Evolutionary conservation across 345 rosid species (phyloP), one percentile per base, ranked within the genome.

Genomic region (Salix brachista): DNA sequence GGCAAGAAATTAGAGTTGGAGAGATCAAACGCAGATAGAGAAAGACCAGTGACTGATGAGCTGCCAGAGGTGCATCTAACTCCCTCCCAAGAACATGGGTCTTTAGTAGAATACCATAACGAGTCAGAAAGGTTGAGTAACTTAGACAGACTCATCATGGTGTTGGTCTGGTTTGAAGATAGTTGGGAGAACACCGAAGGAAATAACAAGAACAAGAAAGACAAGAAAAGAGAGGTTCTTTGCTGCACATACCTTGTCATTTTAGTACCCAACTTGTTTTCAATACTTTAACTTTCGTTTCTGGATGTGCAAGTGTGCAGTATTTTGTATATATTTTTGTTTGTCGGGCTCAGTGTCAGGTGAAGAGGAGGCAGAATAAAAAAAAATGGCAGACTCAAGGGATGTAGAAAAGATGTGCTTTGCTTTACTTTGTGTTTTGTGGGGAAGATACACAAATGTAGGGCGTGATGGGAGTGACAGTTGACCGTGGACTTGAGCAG

Each of bases 31-130:
- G 81, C 83, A 70, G 80, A 79, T 44, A 92, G 79, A 73, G 85
- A 83, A 54, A 90, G 72, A 16, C 2, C 17, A 16, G 77, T 72
- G 69, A 92, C 69, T 36, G 85, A 74, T 26, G 81, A 44, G 44
- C 72, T 83, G 73, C 44, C 44, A 61, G 85, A 76, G 70, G 14
- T 81, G 85, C 98, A 91, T 0, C 7, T 6, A 77, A 92, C 91
- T 9, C 90, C 86, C 3, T 75, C 42, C 98, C 97, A 93, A 4
- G 4, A 73, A 81, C 98, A 90, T 58, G 88, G 89, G 74, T 87
- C 73, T 39, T 0, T 75, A 67, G 67, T 70, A 69, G 41, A 34
- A 81, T 77, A 34, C 98, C 94, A 88, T 6, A 56, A 39, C n/a
- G 80, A 21, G 79, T 21, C 41, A 36, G 80, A 37, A 71, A n/a